Percentiles rank a stretch among this genome's conserved stretches.
These are phyloP conservation scores for Ophiobolus disseminans DNA, from an alignment of 2,329 filamentous ascomycete genomes.

Conservation along the genomic window DNA sequence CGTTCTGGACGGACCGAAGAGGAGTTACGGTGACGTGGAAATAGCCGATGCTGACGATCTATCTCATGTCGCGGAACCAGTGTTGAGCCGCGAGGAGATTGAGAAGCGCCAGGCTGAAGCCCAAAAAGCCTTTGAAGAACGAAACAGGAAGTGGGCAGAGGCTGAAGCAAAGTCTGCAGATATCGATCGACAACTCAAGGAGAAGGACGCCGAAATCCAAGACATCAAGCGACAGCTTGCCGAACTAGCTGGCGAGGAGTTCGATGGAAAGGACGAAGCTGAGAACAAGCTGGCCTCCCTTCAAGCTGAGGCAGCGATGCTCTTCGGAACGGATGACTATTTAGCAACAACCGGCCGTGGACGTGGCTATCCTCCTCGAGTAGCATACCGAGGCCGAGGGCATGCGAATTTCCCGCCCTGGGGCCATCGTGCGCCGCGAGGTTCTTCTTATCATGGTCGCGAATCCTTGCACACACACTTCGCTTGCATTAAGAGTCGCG, in stretches of 20 bases:
- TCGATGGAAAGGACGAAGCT: constrained; percentile 13
- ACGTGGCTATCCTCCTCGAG: constrained; percentile 31
- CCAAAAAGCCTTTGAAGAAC: constrained; percentile 72
- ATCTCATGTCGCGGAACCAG: constrained; percentile 49
- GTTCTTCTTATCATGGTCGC: constrained; percentile 55
- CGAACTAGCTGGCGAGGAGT: constrained; percentile 49
- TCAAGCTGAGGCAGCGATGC: constrained; percentile 63
- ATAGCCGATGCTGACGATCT: constrained; percentile 15
- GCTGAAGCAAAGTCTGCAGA: constrained; percentile 68
- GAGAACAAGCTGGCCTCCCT: constrained; percentile 28
- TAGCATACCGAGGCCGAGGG: constrained; percentile 45
- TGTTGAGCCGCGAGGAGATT: constrained; percentile 76
- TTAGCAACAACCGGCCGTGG: constrained; percentile 25
- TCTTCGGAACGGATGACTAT: constrained; percentile 67
- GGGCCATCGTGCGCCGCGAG: constrained; percentile 49
- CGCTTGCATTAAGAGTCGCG: constrained; percentile 51
- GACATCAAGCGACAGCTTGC: constrained; percentile 68
- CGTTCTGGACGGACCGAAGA: background rate
- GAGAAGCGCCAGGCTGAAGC: constrained; percentile 72
- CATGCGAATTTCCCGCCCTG: constrained; percentile 39
- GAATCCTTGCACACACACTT: constrained; percentile 42
- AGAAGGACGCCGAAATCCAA: constrained; percentile 69
- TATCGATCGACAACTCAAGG: constrained; percentile 68
- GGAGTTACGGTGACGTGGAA: constrained; percentile 26
- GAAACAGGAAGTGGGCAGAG: constrained; percentile 67